Conservation (phyloP, 1,139 yeast species). For the Suhomyces terraborum region DNA sequence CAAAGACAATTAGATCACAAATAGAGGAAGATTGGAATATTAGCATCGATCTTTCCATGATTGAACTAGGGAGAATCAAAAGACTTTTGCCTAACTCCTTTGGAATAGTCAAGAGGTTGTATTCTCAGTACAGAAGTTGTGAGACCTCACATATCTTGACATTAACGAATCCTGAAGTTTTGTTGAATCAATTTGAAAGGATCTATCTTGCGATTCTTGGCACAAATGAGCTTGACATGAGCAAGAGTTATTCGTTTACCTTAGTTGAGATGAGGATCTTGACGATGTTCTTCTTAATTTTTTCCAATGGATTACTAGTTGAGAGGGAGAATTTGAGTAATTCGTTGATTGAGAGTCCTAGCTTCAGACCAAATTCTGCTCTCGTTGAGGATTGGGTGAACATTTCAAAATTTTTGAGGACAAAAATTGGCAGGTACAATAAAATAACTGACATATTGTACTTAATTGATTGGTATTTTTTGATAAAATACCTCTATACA, state of each 20-base stretch:
- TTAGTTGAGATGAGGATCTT: constrained; percentile 16
- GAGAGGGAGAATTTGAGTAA: constrained; percentile 13
- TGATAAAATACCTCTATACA: constrained; percentile 28
- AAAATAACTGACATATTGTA: constrained; percentile 30
- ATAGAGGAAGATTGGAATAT: constrained; percentile 8
- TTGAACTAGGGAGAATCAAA: constrained; percentile 16
- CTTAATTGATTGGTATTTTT: constrained; percentile 35
- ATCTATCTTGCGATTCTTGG: constrained; percentile 13
- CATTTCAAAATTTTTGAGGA: constrained; percentile 26
- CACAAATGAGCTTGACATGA: constrained; percentile 13
- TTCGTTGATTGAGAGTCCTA: constrained; percentile 13
- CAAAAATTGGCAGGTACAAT: constrained; percentile 23
- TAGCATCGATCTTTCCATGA: constrained; percentile 13
- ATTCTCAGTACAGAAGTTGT: constrained; percentile 9
- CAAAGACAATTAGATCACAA: constrained; percentile 8
- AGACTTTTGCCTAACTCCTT: constrained; percentile 16
- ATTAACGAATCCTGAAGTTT: constrained; percentile 9
- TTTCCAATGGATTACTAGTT: constrained; percentile 29
- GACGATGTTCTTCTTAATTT: constrained; percentile 23
- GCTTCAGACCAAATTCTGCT: constrained; percentile 14
- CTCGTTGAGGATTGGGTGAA: constrained; percentile 29
- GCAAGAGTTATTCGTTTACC: constrained; percentile 11
- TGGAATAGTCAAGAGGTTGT: constrained; percentile 10
- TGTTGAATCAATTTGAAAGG: constrained; percentile 7
- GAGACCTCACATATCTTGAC: constrained; percentile 14